Base-by-base conservation (phyloP, 441 rosid genomes). In the Omphalea diandra region DNA sequence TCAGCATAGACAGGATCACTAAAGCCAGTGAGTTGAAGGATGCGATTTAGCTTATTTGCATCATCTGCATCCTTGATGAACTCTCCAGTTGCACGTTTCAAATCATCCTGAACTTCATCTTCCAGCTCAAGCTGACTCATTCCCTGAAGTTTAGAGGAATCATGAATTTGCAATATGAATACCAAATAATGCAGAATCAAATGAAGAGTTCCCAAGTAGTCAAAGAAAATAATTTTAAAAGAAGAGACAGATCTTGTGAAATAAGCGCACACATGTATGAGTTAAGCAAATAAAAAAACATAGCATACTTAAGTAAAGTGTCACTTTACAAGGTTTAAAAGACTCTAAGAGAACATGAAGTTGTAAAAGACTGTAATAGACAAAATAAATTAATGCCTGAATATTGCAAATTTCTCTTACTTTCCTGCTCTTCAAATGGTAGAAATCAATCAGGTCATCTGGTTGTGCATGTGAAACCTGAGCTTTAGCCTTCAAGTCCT, bases 121-220 rank as follows among this genome's bases (percentile, higher is more conserved):
- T 93, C 98, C 86, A 90, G 81, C 81, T 93, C 98, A 68, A 93
- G 90, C 86, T 85, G 91, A 77, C 98, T 93, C 98, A 90, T 90
- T 41, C 98, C 98, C 98, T 93, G 81, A 22, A 76, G 67, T 63
- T 69, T 47, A 67, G 64, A 70, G 60, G 63, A 36, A 44, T 67
- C 68, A 70, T 61, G 20, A 12, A 26, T 33, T 29, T 41, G 47
- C 7, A 27, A 35, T 24, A 9, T 60, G 49, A 36, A 8, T 29
- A 64, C 18, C 33, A 22, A 6, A 46, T 26, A 69, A 27, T 27
- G 41, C 20, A 38, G 31, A 12, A 40, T 8, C 41, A 52, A 27
- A 62, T 14, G 40, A 50, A 8, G 20, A 20, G 24, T 46, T 31
- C 24, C 0, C 36, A 60, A 47, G 33, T 9, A 12, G 46, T 59